Base-by-base conservation (phyloP, 2,329 filamentous ascomycete species). In the Ophiocordyceps sinensis region DNA sequence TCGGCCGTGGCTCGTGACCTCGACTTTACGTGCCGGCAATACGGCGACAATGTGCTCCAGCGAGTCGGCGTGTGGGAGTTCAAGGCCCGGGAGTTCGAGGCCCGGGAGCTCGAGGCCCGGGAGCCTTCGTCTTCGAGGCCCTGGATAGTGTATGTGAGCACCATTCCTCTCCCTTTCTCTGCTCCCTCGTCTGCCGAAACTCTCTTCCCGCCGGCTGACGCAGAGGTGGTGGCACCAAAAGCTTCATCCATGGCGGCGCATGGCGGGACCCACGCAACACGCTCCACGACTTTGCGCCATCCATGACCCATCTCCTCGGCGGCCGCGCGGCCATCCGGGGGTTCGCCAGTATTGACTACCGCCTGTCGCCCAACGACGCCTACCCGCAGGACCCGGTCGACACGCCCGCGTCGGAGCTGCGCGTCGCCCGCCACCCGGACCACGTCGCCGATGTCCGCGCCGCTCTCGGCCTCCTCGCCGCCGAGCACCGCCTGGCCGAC, bases 341-440 rank as follows among this genome's bases (percentile, higher is more conserved):
- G 44, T 73, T 83, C 52, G 73, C 77, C 26, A 79, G 77, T 36
- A 59, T 81, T 43, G 72, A 77, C 51, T 81, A 81, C 59, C 67
- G 75, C 9, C 70, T 81, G 42, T 77, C 73, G 0, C 64, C 70
- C 5, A 53, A 67, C 38, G 68, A 73, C 4, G 61, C 62, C 23
- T 56, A 62, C 28, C 66, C 68, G 13, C 60, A 63, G 38, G 53
- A 57, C 38, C 45, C 54, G 26, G 37, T 43, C 19, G 44, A 41
- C 13, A 57, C 52, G 13, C 51, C 53, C 15, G 45, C 36, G 9
- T 39, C 44, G 2, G 54, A 60, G 41, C 49, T 57, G 14, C 63
- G 71, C 19, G 62, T 60, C 37, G 75, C 71, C 4, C 53, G 53
- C 36, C 75, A 82, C 49, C 78, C 78, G 0, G 66, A 71, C 37